Base-by-base conservation (phyloP, 768 basidiomycete species). In the Podaxis sp. region DNA sequence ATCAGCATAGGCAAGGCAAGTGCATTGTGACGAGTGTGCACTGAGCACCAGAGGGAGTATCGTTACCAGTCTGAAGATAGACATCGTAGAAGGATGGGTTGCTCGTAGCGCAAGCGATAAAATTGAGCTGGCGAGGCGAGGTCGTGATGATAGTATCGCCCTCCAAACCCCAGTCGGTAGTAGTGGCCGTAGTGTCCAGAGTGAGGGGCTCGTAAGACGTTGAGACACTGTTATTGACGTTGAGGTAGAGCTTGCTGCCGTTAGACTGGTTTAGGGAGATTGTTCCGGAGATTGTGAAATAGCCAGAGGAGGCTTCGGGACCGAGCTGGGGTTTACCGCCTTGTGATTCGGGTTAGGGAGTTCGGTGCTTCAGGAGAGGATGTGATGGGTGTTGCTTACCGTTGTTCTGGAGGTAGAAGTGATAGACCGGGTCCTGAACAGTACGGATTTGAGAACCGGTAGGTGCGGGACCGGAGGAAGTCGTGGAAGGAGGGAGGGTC, bases 61-160 rank as follows among this genome's bases (percentile, higher is more conserved):
- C 80, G 62, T 81, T 83, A 21, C 80, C 81, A 11, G 73, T 74
- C 67, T 84, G 82, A 56, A 85, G 66, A 68, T 78, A 84, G 5
- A 84, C 65, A 57, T 77, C 69, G 63, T 78, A 85, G 58, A 78
- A 70, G 9, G 71, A 71, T 3, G 77, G 50, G 32, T 72, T 71
- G 63, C 67, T 77, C 25, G 78, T 78, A 14, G 77, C 65, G 65
- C 83, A 84, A 6, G 80, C 82, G 25, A 84, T 68, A 72, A 83
- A 85, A 68, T 84, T 84, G 55, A 82, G 74, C 68, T 82, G 77
- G 37, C 81, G 71, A 21, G 81, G 82, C 59, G 66, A 70, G 4
- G 78, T 82, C 25, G 78, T 83, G 67, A 85, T 81, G 66, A 84
- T 84, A 13, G 84, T 83, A 63, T 85, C 84, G 10, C 83, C 83